Evolutionary conservation across 441 rosid species (phyloP).

Genomic region (Populus hybrid): DNA sequence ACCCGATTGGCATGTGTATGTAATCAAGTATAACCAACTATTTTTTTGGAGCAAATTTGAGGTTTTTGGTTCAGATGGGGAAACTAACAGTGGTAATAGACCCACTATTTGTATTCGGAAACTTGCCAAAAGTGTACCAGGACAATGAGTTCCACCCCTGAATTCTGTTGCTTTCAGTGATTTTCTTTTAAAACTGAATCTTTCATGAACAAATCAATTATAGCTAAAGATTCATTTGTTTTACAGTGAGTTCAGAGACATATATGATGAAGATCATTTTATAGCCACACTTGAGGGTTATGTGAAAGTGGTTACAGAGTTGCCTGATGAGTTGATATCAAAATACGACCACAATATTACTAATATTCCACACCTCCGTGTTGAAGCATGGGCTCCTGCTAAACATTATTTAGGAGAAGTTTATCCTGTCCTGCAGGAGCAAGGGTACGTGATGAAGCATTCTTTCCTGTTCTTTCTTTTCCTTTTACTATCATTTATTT

Average conservation of each 20-base stretch:
- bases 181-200: constrained; percentile 6
- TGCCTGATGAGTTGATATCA: constrained; percentile 68
- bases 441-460: constrained; percentile 48
- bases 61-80: not conserved
- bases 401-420: constrained; percentile 63
- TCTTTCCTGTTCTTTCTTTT: not conserved
- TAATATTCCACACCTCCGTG: constrained; percentile 58
- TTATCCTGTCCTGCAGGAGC: constrained; percentile 58
- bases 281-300: constrained; percentile 63
- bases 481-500: not conserved
- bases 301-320: constrained; percentile 63
- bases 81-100: not conserved
- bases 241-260: constrained; percentile 75
- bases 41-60: not conserved
- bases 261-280: constrained; percentile 81
- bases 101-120: not conserved
- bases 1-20: not conserved
- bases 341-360: constrained; percentile 54
- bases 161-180: not conserved
- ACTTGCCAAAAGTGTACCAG: not conserved
- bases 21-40: not conserved
- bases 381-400: constrained; percentile 80
- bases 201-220: not conserved
- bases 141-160: not conserved
- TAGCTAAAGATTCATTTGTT: constrained; percentile 20